Base-by-base conservation (phyloP, 192 early-diverging fungal genomes). In the Chytriomyces confervae region DNA sequence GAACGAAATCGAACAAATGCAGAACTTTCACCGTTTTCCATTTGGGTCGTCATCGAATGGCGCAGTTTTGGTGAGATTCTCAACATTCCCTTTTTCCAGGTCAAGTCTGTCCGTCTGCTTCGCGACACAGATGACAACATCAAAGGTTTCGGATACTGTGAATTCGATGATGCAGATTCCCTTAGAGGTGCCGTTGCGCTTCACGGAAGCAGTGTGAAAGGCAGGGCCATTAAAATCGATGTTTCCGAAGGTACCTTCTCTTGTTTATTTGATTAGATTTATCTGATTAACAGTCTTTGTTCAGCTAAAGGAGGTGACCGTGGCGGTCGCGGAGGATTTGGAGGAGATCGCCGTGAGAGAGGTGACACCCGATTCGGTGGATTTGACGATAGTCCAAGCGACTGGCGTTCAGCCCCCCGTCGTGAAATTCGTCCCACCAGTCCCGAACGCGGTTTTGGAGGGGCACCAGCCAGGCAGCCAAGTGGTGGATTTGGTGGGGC, bases 131-230 rank as follows among this genome's bases (percentile, higher is more conserved):
- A 92, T 29, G 93, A 91, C 50, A 90, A 89, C 82, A 91, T 92
- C 61, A 96, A 96, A 80, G 98, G 98, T 47, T 98, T 93, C 79
- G 96, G 95, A 24, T 99, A 98, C 84, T 92, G 95, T 65, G 95
- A 98, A 88, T 99, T 99, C 81, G 90, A 92, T 24, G 90, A 91
- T 63, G 69, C 92, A 23, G 95, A 97, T 24, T 92, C 89, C 48
- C 89, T 99, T 74, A 92, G 88, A 83, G 83, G 75, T 69, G 97
- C 95, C 51, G 86, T 97, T 76, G 89, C 86, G 7, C 70, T 92
- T 48, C 84, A 80, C 69, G 91, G 91, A 10, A 84, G 93, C 79
- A 88, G 84, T 64, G 77, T 95, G 18, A 83, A 86, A 64, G 88
- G 91, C 11, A 89, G 97, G 48, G 65, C 78, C 50, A 87, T 99